Evolutionary conservation across 495 filamentous ascomycete species (phyloP), one percentile per base, ranked within the genome.

Genomic region (Melanomma pulvis-pyrius): DNA sequence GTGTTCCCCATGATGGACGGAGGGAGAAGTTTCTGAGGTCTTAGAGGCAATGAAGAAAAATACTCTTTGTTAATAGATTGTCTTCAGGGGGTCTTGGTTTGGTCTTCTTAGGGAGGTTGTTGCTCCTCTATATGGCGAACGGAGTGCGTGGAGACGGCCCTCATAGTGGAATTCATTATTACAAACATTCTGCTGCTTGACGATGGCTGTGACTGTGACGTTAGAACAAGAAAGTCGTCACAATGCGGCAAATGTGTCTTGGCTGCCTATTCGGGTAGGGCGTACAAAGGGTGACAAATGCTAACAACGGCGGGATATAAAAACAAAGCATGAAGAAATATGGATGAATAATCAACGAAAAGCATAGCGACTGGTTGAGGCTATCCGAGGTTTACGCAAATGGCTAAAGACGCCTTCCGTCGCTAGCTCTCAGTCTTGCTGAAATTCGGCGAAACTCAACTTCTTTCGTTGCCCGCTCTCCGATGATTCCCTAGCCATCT

Each of bases 221-320:
- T 44, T 44, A n/a, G 39, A 12, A 44, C 39, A 44, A 39, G 24
- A 26, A 25, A 7, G 19, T 47, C 39, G 61, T 30, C 22, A 46
- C 24, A 12, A 63, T 62, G 60, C 50, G 39, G 22, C 8, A 1
- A 15, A 8, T 54, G 63, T 22, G 29, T 7, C 63, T 61, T 60
- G 56, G 56, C 63, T 46, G 1, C 63, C 55, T 36, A 21, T 59
- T 39, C 7, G 19, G 25, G 63, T 3, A 22, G 30, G 41, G 52
- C 21, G 34, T 12, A 34, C 4, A 34, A 34, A 12, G 5, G 30
- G 30, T 34, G 11, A 51, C 17, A 24, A 19, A 21, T 49, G 46
- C 48, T 51, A 51, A 13, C 48, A 24, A 21, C 47, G 61, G 47
- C 52, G 12, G 39, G 39, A 17, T 29, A 34, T 34, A 12, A 34